Percentiles rank a stretch among this genome's conserved stretches.
These are phyloP conservation scores for Firmiana major DNA, from an alignment of 345 rosid genomes.

Conservation along the genomic window DNA sequence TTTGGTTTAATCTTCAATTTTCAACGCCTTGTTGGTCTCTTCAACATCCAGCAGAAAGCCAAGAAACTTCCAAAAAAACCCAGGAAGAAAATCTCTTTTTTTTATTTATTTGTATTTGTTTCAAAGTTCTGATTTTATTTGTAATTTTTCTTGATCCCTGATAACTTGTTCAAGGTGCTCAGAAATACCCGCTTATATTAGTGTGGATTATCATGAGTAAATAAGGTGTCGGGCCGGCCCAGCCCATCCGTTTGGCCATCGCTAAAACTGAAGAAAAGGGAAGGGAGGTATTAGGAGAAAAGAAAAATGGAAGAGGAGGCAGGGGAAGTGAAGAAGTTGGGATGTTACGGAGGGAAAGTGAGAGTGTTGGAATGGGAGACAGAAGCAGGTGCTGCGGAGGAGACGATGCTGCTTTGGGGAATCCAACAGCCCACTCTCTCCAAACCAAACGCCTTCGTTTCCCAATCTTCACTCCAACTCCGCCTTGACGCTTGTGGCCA, in stretches of 20 bases:
- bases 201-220: too few species aligned
- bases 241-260: too few species aligned
- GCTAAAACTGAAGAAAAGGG: too few species aligned
- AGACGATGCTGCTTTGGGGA: slow-evolving; percentile 89
- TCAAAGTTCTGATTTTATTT: too few species aligned
- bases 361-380: slow-evolving; percentile 37
- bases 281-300: not conserved
- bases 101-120: not conserved
- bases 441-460: slow-evolving; percentile 64
- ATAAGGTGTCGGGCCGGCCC: too few species aligned
- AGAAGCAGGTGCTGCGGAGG: slow-evolving; percentile 72
- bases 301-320: not conserved
- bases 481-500: slow-evolving; percentile 86
- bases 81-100: not conserved
- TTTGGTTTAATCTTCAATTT: slow-evolving; percentile 6
- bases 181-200: too few species aligned
- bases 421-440: slow-evolving; percentile 79
- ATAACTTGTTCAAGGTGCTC: too few species aligned
- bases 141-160: too few species aligned
- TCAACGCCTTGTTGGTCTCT: not conserved
- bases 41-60: not conserved
- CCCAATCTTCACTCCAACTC: slow-evolving; percentile 78
- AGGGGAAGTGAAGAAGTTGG: slow-evolving; percentile 28
- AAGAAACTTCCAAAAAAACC: too few species aligned
- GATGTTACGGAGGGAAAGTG: slow-evolving; percentile 61